Conservation (phyloP, 805 yeast genomes). For the Lipomyces yamadae region DNA sequence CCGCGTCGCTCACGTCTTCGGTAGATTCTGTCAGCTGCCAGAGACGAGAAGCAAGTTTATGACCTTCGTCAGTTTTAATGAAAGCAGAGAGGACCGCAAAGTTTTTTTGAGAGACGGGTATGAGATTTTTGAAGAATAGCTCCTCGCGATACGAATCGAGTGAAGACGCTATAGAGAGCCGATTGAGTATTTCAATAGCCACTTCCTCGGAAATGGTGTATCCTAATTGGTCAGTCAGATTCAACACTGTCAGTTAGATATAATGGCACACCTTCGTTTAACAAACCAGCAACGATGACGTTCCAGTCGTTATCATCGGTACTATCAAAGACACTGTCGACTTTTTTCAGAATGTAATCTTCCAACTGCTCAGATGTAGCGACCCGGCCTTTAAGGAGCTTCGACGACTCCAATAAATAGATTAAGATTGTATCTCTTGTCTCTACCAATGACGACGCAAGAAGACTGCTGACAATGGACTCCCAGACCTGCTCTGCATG, state of each 20-base stretch:
- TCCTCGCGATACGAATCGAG: slow-evolving; percentile 43
- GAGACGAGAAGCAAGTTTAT: slow-evolving; percentile 47
- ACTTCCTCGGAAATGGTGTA: slow-evolving; percentile 12
- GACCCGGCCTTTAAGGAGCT: slow-evolving; percentile 4
- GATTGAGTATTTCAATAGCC: slow-evolving; percentile 16
- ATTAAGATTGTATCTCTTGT: slow-evolving; percentile 15
- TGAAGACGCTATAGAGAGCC: slow-evolving; percentile 11
- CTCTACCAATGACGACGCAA: slow-evolving; percentile 18
- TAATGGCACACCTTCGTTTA: slow-evolving; percentile 4
- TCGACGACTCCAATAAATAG: slow-evolving; percentile 13
- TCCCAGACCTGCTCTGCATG: slow-evolving; percentile 10
- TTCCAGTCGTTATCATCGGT: slow-evolving; percentile 24
- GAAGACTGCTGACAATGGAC: slow-evolving; percentile 4
- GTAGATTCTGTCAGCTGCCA: slow-evolving; percentile 33
- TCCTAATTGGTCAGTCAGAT: background rate
- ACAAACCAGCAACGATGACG: slow-evolving; percentile 17
- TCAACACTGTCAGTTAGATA: background rate
- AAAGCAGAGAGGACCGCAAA: slow-evolving; percentile 41
- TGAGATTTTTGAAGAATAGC: slow-evolving; percentile 42
- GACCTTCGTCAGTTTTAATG: slow-evolving; percentile 45
- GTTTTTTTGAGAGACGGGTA: slow-evolving; percentile 18
- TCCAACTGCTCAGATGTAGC: slow-evolving; percentile 15
- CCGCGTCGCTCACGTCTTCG: slow-evolving; percentile 17
- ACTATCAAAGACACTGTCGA: slow-evolving; percentile 16
- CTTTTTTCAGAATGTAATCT: slow-evolving; percentile 10